phyloP scores from a whole-genome alignment of 257 asterid species.

The Sherardia arvensis region DNA sequence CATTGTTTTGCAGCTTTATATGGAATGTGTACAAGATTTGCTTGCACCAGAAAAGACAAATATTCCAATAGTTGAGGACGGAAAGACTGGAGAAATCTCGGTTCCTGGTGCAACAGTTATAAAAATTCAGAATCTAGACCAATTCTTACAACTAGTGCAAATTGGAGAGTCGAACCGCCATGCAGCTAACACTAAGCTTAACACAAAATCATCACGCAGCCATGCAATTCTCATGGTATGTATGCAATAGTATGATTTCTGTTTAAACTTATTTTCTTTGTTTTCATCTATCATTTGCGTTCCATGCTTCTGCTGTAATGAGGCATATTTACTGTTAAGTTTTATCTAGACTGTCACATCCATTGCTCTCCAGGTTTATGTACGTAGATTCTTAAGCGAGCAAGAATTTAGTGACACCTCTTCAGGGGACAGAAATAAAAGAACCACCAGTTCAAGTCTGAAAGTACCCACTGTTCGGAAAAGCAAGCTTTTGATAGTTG shows the following conservation, averaged over 20 bases:
- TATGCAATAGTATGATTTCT: constrained; percentile 1
- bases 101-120: constrained; percentile 68
- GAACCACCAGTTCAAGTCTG: constrained; percentile 26
- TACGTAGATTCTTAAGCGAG: constrained; percentile 42
- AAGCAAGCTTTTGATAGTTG: constrained; percentile 86
- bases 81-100: constrained; percentile 74
- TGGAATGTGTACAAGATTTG: constrained; percentile 91
- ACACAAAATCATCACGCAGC: constrained; percentile 87
- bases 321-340: background rate
- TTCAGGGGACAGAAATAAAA: constrained; percentile 27
- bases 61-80: constrained; percentile 76
- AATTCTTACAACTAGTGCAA: constrained; percentile 57
- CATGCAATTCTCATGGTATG: constrained; percentile 89
- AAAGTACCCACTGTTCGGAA: constrained; percentile 51
- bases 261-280: background rate
- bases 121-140: constrained; percentile 59
- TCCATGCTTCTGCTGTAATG: background rate
- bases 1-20: constrained; percentile 43
- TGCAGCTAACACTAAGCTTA: constrained; percentile 88
- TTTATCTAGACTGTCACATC: background rate
- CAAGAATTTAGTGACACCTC: constrained; percentile 39
- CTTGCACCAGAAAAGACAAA: constrained; percentile 77
- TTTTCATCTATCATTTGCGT: background rate
- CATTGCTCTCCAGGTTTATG: constrained; percentile 41
- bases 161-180: constrained; percentile 80